Base-by-base conservation (phyloP, 306 rosid species). In the Lagenaria siceraria region DNA sequence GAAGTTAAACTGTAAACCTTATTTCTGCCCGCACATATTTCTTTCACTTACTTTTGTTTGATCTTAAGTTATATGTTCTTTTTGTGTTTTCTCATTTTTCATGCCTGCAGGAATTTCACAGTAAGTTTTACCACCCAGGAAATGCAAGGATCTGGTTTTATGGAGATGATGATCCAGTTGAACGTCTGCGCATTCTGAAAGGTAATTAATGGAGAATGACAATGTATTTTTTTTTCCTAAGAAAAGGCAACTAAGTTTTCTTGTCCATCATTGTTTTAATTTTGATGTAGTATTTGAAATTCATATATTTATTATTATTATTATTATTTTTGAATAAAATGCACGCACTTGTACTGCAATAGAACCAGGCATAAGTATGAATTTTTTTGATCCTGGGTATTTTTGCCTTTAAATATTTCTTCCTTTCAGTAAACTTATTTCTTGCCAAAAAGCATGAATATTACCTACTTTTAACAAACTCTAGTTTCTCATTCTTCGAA, bases 61-160 rank as follows among this genome's bases (percentile, higher is more conserved):
- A 55, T 59, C 62, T 54, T 19, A 38, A 55, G 66, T 43, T 25
- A 13, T 62, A 29, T 62, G 60, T 19, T 61, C 7, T 54, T 53
- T 18, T 13, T 61, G 40, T 46, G 31, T 8, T 40, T 35, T 56
- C 84, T 59, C 78, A 49, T 79, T 70, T 51, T 82, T 66, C 78
- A 82, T 64, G 48, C 62, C 31, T 84, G 52, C 93, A 92, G 99
- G 99, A 95, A 84, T 95, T 95, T 86, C 99, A 95, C 78, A 42
- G 90, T 75, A 92, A 92, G 79, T 95, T 89, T 83, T 95, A 95
- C 76, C 99, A 95, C 81, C 99, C 99, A 24, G 88, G 92, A 84
- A 95, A 95, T 85, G 88, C 99, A 17, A 85, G 98, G 49, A 92
- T 95, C 78, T 95, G 98, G 98, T 95, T 95, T 84, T 95, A 95